These are phyloP conservation scores for Gracilariopsis chorda DNA, from an alignment of 23 red algal species.

Conservation along the genomic window DNA sequence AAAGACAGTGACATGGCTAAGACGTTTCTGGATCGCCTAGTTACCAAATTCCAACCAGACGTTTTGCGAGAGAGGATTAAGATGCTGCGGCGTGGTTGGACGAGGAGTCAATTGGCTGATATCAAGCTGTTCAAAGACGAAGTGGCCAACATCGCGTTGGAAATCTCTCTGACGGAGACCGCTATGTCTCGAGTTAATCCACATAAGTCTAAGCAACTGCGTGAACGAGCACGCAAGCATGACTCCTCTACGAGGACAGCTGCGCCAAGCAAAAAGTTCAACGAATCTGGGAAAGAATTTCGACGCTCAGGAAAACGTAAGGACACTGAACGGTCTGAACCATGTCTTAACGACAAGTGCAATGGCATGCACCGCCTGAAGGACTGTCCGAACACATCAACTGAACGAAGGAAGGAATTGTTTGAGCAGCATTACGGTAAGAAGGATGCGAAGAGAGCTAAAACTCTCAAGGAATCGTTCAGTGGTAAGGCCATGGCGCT, in stretches of 20 bases:
- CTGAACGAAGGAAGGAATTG: not conserved
- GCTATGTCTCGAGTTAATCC: not conserved
- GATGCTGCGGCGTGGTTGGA: not conserved
- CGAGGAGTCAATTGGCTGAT: not conserved
- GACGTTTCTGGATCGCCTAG: not conserved
- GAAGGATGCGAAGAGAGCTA: not conserved
- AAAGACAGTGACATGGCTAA: not conserved
- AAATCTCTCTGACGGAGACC: constrained; percentile 3
- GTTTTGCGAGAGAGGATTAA: not conserved
- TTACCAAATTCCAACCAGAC: not conserved
- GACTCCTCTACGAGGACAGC: not conserved
- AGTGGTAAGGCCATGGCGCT: not conserved
- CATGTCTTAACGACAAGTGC: constrained; percentile 1
- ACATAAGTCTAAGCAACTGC: not conserved
- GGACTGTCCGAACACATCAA: not conserved
- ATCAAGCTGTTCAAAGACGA: constrained; percentile 9
- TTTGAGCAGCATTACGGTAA: not conserved
- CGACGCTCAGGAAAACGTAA: not conserved
- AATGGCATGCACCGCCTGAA: not conserved
- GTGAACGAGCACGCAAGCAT: not conserved
- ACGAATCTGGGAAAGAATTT: not conserved
- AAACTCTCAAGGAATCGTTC: not conserved
- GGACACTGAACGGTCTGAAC: not conserved
- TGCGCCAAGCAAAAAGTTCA: not conserved
- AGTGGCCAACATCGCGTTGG: not conserved